These are phyloP conservation scores for Parastagonospora nodorum DNA, from an alignment of 2,329 filamentous ascomycete genomes.

Conservation along the genomic window DNA sequence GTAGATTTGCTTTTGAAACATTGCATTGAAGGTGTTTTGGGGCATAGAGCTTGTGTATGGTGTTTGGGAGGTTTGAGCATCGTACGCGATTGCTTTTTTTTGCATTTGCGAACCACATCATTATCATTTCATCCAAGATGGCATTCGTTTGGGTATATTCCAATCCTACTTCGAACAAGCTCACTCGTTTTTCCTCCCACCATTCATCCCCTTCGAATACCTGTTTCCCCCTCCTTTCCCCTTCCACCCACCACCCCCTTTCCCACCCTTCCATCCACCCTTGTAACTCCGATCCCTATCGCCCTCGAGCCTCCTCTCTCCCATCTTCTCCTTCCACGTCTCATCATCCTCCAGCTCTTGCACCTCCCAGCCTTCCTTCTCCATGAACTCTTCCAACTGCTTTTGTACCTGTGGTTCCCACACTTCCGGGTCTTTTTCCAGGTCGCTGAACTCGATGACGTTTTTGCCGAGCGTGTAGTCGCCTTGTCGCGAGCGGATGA, in stretches of 20 bases:
- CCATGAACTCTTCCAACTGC: slow-evolving; percentile 60
- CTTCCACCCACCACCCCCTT: slow-evolving; percentile 10
- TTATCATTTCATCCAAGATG: neutral
- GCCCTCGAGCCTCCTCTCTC: slow-evolving; percentile 34
- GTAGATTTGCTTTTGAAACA: too few relatives aligned
- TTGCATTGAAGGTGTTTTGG: too few relatives aligned
- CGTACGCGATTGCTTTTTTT: neutral
- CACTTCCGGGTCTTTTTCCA: slow-evolving; percentile 75
- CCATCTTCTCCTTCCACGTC: slow-evolving; percentile 48
- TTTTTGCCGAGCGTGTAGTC: slow-evolving; percentile 75
- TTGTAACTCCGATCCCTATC: slow-evolving; percentile 25
- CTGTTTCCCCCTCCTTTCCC: slow-evolving; percentile 9
- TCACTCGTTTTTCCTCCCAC: slow-evolving; percentile 3
- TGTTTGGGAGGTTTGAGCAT: neutral
- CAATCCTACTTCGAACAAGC: neutral
- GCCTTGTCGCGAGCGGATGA: slow-evolving; percentile 80
- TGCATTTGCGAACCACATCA: neutral
- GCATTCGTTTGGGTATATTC: neutral
- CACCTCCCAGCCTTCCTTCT: slow-evolving; percentile 45
- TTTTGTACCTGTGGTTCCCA: slow-evolving; percentile 78
- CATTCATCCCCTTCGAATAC: slow-evolving; percentile 23
- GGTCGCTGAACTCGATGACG: slow-evolving; percentile 77
- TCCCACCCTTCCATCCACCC: slow-evolving; percentile 20
- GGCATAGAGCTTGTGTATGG: too few relatives aligned
- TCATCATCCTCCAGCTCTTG: slow-evolving; percentile 38